Evolutionary conservation across 352 stramenopile genomes (phyloP).

Genomic region (Peronospora tabacina): DNA sequence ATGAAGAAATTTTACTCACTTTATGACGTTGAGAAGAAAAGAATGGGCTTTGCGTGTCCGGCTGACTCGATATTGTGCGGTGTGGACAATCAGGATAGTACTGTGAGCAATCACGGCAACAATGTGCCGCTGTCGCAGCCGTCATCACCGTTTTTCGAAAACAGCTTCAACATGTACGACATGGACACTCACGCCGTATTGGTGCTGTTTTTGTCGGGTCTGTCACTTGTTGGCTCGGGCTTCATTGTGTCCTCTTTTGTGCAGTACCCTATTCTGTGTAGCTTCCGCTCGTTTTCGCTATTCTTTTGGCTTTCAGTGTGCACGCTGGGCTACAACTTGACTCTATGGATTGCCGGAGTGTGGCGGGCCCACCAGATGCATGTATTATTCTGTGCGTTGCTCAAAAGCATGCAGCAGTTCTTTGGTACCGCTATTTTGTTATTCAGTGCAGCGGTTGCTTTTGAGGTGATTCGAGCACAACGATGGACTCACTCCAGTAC

Average conservation of each 20-base stretch:
- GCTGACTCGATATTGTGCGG: conserved; percentile 42
- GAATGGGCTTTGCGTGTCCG: conserved; percentile 77
- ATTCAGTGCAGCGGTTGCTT: conserved; percentile 44
- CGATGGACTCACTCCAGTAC: conserved; percentile 44
- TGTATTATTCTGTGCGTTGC: conserved; percentile 42
- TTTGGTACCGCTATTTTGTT: conserved; percentile 51
- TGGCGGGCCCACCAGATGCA: conserved; percentile 29
- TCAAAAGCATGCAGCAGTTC: conserved; percentile 59
- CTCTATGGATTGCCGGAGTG: conserved; percentile 51
- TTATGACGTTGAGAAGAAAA: conserved; percentile 85
- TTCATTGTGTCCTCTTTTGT: conserved; percentile 66
- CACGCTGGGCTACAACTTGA: conserved; percentile 51
- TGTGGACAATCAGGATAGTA: conserved; percentile 8
- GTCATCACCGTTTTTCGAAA: conserved; percentile 41
- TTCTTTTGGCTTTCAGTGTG: conserved; percentile 63
- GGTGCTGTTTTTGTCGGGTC: conserved; percentile 61
- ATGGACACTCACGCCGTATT: conserved; percentile 70
- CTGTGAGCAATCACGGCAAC: conserved; percentile 14
- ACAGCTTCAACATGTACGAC: conserved; percentile 64
- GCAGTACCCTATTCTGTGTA: conserved; percentile 49
- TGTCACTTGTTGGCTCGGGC: conserved; percentile 52
- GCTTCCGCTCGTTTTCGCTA: conserved; percentile 44
- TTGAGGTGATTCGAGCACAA: conserved; percentile 59
- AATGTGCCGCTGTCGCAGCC: conserved; percentile 10
- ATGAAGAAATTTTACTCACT: conserved; percentile 94